Evolutionary conservation across 345 rosid genomes (phyloP).

Genomic region (Cardamine chenopodiifolia): DNA sequence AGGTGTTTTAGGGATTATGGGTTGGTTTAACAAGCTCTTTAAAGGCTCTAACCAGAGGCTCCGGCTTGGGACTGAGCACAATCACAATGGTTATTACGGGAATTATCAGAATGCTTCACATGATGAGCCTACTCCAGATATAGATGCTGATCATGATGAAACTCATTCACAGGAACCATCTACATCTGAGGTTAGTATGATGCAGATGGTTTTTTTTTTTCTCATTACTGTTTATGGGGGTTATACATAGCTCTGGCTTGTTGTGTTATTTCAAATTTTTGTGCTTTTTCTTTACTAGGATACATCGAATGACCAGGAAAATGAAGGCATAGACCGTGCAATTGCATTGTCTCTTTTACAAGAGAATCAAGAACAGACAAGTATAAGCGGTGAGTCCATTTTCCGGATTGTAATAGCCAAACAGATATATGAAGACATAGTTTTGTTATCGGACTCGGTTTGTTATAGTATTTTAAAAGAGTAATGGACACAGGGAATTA

Average conservation of each 20-base stretch:
- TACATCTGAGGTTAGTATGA: conserved; percentile 63
- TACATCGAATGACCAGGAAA: conserved; percentile 55
- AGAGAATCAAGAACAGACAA: conserved; percentile 53
- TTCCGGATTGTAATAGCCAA: not conserved
- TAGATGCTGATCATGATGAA: conserved; percentile 40
- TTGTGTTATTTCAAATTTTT: conserved; percentile 17
- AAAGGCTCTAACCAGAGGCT: conserved; percentile 71
- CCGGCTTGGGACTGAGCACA: conserved; percentile 52
- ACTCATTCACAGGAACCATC: conserved; percentile 53
- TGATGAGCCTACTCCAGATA: conserved; percentile 39
- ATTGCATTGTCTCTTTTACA: conserved; percentile 80
- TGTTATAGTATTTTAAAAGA: not conserved
- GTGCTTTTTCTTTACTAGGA: conserved; percentile 44
- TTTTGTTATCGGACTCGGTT: not conserved
- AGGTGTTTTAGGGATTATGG: conserved; percentile 54
- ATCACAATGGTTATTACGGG: conserved; percentile 52
- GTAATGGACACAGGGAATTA: conserved; percentile 52
- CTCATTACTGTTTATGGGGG: not conserved
- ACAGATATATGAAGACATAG: not conserved
- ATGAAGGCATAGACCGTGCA: conserved; percentile 83
- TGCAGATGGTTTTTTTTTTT: not conserved
- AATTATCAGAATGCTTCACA: conserved; percentile 43
- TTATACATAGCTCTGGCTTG: not conserved
- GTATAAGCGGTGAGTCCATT: conserved; percentile 53
- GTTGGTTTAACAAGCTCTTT: conserved; percentile 86